These are phyloP conservation scores for Aegilops tauschii DNA, from an alignment of 176 grass and related monocot species.

Conservation along the genomic window DNA sequence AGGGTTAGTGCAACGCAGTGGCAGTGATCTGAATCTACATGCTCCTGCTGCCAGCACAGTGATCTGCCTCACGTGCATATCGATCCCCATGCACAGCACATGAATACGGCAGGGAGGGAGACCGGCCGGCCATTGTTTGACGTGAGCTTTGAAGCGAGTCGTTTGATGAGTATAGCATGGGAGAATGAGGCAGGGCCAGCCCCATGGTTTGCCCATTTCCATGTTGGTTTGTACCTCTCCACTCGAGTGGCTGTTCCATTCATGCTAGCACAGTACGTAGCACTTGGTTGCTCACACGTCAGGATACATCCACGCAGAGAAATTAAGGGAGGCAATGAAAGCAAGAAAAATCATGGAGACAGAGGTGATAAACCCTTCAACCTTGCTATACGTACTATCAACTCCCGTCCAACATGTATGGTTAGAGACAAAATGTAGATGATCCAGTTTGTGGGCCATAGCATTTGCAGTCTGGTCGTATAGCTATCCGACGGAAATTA, in stretches of 20 bases:
- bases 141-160: neutral
- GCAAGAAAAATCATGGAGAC: neutral
- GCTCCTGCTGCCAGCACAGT: neutral
- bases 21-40: neutral
- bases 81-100: neutral
- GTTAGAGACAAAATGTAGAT: no score
- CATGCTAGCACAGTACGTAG: neutral
- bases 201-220: slow-evolving; percentile 7
- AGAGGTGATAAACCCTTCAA: neutral
- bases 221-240: neutral
- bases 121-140: neutral
- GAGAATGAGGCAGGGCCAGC: neutral
- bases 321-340: neutral
- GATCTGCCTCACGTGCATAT: slow-evolving; percentile 4
- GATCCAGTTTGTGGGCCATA: no score
- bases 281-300: neutral
- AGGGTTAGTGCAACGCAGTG: neutral
- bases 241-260: neutral
- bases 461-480: no score
- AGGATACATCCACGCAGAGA: neutral
- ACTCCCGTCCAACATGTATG: no score
- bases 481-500: no score
- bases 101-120: neutral
- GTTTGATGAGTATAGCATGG: neutral
- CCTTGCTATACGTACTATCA: no score